Conservation (phyloP, 108 stramenopile species). For the Skeletonema tropicum region DNA sequence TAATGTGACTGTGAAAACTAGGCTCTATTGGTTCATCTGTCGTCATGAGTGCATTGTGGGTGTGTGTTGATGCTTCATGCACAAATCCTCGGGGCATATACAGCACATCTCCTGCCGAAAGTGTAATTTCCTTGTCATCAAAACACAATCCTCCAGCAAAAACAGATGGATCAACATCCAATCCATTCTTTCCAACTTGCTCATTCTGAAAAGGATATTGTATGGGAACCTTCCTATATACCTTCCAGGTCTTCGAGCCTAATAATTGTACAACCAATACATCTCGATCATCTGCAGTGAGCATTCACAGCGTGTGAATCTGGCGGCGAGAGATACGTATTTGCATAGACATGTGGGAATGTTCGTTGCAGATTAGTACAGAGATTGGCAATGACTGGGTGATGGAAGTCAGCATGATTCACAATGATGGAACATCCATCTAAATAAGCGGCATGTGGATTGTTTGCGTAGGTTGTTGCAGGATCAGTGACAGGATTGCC, state of each 20-base stretch:
- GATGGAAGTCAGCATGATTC: conserved; percentile 78
- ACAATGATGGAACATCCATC: conserved; percentile 77
- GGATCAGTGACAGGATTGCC: conserved; percentile 44
- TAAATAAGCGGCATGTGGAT: conserved; percentile 71
- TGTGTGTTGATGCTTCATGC: conserved; percentile 67
- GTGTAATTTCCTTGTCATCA: conserved; percentile 31
- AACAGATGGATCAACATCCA: conserved; percentile 54
- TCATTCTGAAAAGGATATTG: conserved; percentile 78
- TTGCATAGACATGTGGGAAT: conserved; percentile 76
- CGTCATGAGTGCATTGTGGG: background rate
- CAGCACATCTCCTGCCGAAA: conserved; percentile 79
- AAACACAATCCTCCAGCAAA: conserved; percentile 53
- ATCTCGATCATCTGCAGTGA: conserved; percentile 92
- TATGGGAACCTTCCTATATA: conserved; percentile 70
- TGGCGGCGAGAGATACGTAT: conserved; percentile 85
- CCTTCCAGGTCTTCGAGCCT: conserved; percentile 80
- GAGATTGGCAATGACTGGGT: conserved; percentile 53
- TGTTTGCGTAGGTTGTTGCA: conserved; percentile 50
- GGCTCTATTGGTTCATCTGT: conserved; percentile 14
- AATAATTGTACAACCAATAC: conserved; percentile 83
- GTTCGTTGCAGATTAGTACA: conserved; percentile 76
- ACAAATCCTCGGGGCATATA: conserved; percentile 90
- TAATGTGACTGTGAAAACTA: conserved; percentile 79
- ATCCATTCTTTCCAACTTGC: conserved; percentile 86
- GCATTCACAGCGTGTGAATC: conserved; percentile 70